Evolutionary conservation across 257 asterid genomes (phyloP), one percentile per base, ranked within the genome.

Genomic region (Nicotiana tabacum): DNA sequence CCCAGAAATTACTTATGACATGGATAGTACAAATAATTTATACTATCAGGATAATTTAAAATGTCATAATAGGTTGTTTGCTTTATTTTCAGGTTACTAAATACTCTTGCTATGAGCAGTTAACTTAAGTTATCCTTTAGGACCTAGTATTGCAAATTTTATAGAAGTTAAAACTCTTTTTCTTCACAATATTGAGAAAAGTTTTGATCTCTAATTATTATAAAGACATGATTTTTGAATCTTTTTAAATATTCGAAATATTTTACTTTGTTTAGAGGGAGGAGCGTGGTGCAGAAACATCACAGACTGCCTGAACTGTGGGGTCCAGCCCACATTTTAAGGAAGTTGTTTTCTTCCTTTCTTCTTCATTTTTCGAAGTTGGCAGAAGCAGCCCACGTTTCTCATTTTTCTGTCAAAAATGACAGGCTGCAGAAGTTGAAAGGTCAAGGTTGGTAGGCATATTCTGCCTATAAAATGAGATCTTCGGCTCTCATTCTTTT

Each of bases 261-360:
- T 3, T 46, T 46, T 9, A 21, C 60, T 72, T 39, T 72, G 37
- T 11, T 17, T 43, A 21, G 24, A 72, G 78, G 78, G 78, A 72
- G 78, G 78, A 21, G 78, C 78, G 2, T 72, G 78, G 78, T 72
- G 78, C 78, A 72, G 78, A 72, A 72, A 72, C 21, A 46, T 51
- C 12, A 72, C 60, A 6, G 78, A 72, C 13, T 72, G 78, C 21
- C 78, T 72, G 10, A 12, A 21, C 21, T 21, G 21, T 21, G 21
- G 21, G 21, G 21, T 21, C 21, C 21, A 21, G 21, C 21, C 21
- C 21, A 21, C 21, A 21, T 21, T 21, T 21, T 21, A 21, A 21
- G 21, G 21, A 21, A 21, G 21, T 21, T 21, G 21, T 21, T 21
- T 21, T 21, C 21, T 21, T 21, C 21, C 21, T 21, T 21, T 21